Base-by-base conservation (phyloP, 2,329 filamentous ascomycete genomes). In the Chalaropsis ovoidea region DNA sequence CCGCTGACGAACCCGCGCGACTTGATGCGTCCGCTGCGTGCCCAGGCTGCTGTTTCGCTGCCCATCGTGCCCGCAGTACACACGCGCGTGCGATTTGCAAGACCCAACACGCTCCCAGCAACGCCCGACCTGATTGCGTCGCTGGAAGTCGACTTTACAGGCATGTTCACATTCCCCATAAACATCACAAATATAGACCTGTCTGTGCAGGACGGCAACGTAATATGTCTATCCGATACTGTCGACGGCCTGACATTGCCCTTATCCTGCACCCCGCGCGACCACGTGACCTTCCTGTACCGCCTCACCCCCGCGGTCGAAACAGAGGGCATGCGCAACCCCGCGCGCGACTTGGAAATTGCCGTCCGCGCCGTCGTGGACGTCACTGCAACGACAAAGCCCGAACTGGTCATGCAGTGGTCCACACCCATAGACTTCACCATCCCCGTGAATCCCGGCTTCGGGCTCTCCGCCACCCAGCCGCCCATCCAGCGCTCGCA, bases 231-330 rank as follows among this genome's bases (percentile, higher is more conserved):
- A 4, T 67, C 66, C n/a, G 61, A 65, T 24, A 24, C 39, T 15
- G 80, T 85, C 65, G 78, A 83, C 66, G 58, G 70, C 0, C 74
- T 83, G 68, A 68, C 71, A n/a, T 75, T 87, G 22, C 82, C 85
- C 3, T 76, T 87, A 31, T 77, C 78, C 52, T 86, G 86, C 72
- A 84, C 84, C 15, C 83, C 87, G 17, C 86, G 88, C 70, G 89
- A 93, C 71, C 87, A 91, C 73, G 77, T 90, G 68, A 88, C 87
- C 1, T 85, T 90, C 70, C 77, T 92, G 64, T 93, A 90, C 76
- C 83, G 82, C 64, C 81, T 90, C 67, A 75, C 76, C 11, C 83
- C 84, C 1, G 75, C 76, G 45, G 77, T 79, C 61, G 75, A 75
- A n/a, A 79, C 81, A 65, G 70, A 74, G 62, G 71, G 73, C 58